Percentiles rank a stretch among this genome's conserved stretches.
Evolutionary conservation across 2,329 filamentous ascomycete species (phyloP).

Genomic region (Polychaeton citri): DNA sequence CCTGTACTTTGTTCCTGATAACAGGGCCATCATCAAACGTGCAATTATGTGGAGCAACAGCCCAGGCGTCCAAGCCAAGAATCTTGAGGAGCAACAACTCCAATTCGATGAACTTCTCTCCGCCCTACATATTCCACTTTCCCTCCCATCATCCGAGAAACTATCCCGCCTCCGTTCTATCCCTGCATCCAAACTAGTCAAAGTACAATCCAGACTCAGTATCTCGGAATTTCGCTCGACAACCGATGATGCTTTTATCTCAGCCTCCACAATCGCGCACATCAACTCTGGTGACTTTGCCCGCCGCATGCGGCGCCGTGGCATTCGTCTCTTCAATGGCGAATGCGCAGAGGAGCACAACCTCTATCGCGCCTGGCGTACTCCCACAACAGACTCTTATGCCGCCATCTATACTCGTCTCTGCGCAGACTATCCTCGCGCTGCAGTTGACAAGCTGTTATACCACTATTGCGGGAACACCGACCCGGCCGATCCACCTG

Average conservation of each 20-base stretch:
- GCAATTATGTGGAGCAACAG: conserved; percentile 43
- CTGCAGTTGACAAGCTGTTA: conserved; percentile 31
- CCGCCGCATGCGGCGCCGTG: conserved; percentile 27
- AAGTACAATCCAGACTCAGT: conserved; percentile 28
- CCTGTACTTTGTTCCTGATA: conserved; percentile 31
- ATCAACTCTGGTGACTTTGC: conserved; percentile 39
- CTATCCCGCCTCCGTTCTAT: conserved; percentile 30
- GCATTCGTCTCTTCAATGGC: conserved; percentile 38
- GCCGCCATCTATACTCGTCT: conserved; percentile 33
- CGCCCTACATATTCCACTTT: conserved; percentile 29
- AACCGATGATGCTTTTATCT: conserved; percentile 37
- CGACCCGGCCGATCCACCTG: conserved; percentile 22
- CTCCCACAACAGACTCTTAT: conserved; percentile 29
- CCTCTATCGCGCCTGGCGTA: conserved; percentile 38
- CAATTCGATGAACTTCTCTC: conserved; percentile 40
- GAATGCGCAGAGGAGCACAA: conserved; percentile 42
- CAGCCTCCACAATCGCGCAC: conserved; percentile 27
- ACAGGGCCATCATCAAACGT: conserved; percentile 35
- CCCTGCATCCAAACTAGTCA: conserved; percentile 27
- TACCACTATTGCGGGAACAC: conserved; percentile 28
- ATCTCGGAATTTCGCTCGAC: conserved; percentile 43
- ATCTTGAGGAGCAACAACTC: conserved; percentile 30
- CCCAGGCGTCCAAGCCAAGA: conserved; percentile 41
- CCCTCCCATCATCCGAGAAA: conserved; percentile 29
- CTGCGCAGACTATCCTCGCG: conserved; percentile 38